Base-by-base conservation (phyloP, 1,284 basidiomycete species). In the Heterobasidion parviporum region DNA sequence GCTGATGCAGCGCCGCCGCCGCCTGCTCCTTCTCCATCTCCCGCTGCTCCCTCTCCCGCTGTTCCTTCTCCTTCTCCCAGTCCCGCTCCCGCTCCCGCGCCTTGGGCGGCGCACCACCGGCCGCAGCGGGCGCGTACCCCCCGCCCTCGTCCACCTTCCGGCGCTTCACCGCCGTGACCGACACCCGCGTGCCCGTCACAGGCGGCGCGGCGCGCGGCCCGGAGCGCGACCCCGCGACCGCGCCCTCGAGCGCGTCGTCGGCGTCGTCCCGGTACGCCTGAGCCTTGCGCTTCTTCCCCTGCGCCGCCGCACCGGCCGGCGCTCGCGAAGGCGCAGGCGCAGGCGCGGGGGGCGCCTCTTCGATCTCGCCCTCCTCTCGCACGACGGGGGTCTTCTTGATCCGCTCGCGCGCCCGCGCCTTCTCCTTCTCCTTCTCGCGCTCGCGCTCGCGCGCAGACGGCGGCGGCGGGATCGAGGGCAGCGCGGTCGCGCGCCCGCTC, bases 141-240 rank as follows among this genome's bases (percentile, higher is more conserved):
- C 66, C 8, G 57, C 52, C 57, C 10, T 63, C 63, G 15, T 70
- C 64, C 16, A 64, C 44, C 53, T 64, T 69, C 52, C 67, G 66
- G 50, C 63, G 59, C 47, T 60, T 54, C 8, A 33, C 26, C 15
- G 44, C 18, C 18, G 20, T 26, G 45, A 47, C 16, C 14, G 26
- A 14, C 6, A 41, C 38, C 20, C 43, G 3, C 26, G 38, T 50
- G 38, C 38, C 49, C 35, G 41, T 20, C 34, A 45, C 49, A 33
- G 47, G 54, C 5, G 41, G 43, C 43, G 14, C 43, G 14, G 43
- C 14, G 16, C 16, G 5, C 16, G 14, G 3, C 43, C 16, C 43
- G 16, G 14, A 14, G 5, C 16, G 3, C 43, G 14, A 4, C 16
- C 43, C 16, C 3, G 3, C 14, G 14, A 33, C 33, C 43, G 54